A percentile compares a stretch with the other conserved stretches of the same genome.
phyloP scores from a whole-genome alignment of 2,329 filamentous ascomycete species.

The Metarhizium brunneum region DNA sequence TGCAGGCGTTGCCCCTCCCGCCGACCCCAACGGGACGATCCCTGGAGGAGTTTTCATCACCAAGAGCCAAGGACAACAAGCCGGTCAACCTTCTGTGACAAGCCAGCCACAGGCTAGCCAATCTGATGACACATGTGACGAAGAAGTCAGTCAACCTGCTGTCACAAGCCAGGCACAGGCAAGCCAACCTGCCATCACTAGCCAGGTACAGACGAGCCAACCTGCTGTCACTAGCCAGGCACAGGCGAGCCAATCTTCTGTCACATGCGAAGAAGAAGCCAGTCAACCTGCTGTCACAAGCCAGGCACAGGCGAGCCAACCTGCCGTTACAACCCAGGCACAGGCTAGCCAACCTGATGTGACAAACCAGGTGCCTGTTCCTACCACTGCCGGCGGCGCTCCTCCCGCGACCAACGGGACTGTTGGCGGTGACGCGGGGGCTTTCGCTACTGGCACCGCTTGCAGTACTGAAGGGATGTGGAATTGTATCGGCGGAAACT shows the following conservation, averaged over 20 bases:
- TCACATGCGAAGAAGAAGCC: no score
- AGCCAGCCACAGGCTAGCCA: background rate
- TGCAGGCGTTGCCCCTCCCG: background rate
- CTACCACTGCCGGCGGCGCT: constrained; percentile 2
- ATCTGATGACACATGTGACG: background rate
- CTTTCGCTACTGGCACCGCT: constrained; percentile 29
- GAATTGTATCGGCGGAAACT: constrained; percentile 42
- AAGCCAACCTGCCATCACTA: background rate
- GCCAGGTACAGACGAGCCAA: constrained; percentile 6
- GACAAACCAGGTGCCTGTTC: constrained; percentile 11
- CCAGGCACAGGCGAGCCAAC: constrained; percentile 5
- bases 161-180: constrained; percentile 7
- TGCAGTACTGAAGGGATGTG: constrained; percentile 40
- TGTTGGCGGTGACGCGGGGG: constrained; percentile 12
- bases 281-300: constrained; percentile 4
- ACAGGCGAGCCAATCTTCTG: background rate
- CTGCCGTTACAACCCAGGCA: constrained; percentile 3
- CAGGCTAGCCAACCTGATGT: background rate
- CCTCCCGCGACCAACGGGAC: constrained; percentile 1
- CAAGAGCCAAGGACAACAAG: constrained; percentile 7
- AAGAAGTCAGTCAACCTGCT: background rate
- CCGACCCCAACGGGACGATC: constrained; percentile 2
- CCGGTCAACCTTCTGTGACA: constrained; percentile 7
- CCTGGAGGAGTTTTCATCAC: constrained; percentile 34
- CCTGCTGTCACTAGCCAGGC: constrained; percentile 4